phyloP scores from a whole-genome alignment of 228 moss, liverwort and hornwort species.

The Sphagnum magellanicum region DNA sequence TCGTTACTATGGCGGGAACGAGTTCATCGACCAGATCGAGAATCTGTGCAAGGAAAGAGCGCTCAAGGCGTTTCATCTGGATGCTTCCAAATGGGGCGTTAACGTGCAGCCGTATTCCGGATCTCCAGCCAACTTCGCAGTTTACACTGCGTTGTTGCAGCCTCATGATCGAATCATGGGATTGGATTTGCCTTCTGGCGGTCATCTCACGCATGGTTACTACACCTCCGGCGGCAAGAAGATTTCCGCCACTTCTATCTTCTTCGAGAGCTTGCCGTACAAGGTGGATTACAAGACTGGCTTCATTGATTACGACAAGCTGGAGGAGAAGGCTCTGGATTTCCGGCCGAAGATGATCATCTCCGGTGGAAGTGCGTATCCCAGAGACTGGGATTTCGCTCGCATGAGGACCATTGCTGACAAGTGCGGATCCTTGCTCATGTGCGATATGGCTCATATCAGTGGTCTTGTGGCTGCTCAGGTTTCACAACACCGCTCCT shows the following conservation, averaged over 20 bases:
- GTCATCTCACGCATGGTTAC: constrained; percentile 89
- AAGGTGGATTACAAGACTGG: constrained; percentile 86
- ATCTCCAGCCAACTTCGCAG: constrained; percentile 84
- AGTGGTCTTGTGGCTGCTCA: constrained; percentile 90
- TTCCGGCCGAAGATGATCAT: constrained; percentile 94
- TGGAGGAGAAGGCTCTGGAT: constrained; percentile 95
- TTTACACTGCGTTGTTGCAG: constrained; percentile 76
- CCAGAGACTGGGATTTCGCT: constrained; percentile 83
- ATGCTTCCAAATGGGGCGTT: constrained; percentile 69
- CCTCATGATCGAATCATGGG: constrained; percentile 98
- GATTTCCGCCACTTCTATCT: constrained; percentile 92
- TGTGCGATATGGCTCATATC: constrained; percentile 95
- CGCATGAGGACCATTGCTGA: constrained; percentile 64
- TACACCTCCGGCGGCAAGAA: constrained; percentile 91
- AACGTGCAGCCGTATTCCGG: constrained; percentile 98
- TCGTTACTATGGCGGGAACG: constrained; percentile 85
- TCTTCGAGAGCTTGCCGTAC: constrained; percentile 93
- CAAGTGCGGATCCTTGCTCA: constrained; percentile 77
- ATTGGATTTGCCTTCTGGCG: constrained; percentile 80
- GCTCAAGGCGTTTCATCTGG: constrained; percentile 69
- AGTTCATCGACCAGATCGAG: constrained; percentile 93
- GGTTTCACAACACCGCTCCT: constrained; percentile 4
- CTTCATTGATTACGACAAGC: constrained; percentile 78
- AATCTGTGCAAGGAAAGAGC: constrained; percentile 79
- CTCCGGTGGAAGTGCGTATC: constrained; percentile 87